Percentiles rank a stretch among this genome's conserved stretches.
phyloP scores from a whole-genome alignment of 768 basidiomycete species.

The Mycena haematopus region DNA sequence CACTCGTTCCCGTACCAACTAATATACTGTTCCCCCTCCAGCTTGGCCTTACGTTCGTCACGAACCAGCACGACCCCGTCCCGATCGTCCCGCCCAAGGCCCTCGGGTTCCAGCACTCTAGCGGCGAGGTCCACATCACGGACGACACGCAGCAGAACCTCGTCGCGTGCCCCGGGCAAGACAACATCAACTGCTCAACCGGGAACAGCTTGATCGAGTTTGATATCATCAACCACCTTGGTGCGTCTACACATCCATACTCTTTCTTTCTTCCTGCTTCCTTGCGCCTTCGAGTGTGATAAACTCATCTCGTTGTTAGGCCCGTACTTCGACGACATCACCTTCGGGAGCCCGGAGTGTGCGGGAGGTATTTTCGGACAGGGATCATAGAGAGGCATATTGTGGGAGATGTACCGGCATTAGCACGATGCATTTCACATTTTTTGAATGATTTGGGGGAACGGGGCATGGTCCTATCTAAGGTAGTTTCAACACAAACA shows the following conservation, averaged over 20 bases:
- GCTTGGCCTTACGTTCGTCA: constrained; percentile 40
- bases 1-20: background rate
- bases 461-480: no score
- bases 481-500: no score
- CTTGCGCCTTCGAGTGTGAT: background rate
- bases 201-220: constrained; percentile 6
- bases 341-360: background rate
- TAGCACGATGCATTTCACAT: no score
- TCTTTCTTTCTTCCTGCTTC: background rate
- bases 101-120: constrained; percentile 44
- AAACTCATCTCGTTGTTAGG: background rate
- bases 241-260: no score
- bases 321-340: constrained; percentile 16
- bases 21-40: constrained; percentile 6
- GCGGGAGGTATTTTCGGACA: background rate
- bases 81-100: constrained; percentile 44
- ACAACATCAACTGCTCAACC: constrained; percentile 36
- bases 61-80: constrained; percentile 51
- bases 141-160: constrained; percentile 34
- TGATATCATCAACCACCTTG: constrained; percentile 31
- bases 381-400: background rate
- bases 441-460: no score
- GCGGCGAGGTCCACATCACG: constrained; percentile 49
- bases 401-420: background rate
- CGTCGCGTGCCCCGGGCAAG: constrained; percentile 46